A percentile compares a stretch with the other conserved stretches of the same genome.
Evolutionary conservation across 176 grass and related monocot genomes (phyloP).

Genomic region (Zoysia japonica): DNA sequence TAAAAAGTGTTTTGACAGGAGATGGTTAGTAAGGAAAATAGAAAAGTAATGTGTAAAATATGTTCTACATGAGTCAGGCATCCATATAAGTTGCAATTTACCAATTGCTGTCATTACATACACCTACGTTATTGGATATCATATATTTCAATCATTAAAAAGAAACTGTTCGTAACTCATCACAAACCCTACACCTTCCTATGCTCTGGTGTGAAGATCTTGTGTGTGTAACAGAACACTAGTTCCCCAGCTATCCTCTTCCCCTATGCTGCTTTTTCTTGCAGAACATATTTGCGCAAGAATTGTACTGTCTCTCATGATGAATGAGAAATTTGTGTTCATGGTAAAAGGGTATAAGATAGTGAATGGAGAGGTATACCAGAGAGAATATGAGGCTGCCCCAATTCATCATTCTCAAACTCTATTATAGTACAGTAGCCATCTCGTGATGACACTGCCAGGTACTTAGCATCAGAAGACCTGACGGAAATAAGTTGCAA

Average conservation of each 20-base stretch:
- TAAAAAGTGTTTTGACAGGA: neutral
- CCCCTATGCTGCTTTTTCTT: neutral
- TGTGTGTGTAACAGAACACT: neutral
- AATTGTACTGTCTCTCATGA: neutral
- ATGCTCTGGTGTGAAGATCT: neutral
- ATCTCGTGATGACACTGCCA: conserved; percentile 82
- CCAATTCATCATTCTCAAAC: conserved; percentile 83
- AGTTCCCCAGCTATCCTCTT: neutral
- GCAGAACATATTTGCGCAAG: too few relatives aligned
- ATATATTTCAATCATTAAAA: conserved; percentile 13
- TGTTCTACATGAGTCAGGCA: neutral
- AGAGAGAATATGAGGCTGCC: conserved; percentile 47
- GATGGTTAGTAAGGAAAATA: neutral
- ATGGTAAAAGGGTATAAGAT: neutral
- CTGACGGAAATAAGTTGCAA: conserved; percentile 37
- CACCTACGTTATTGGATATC: neutral
- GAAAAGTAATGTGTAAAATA: neutral
- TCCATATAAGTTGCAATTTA: neutral
- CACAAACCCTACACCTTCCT: neutral
- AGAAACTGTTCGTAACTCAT: neutral
- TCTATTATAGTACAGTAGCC: conserved; percentile 94
- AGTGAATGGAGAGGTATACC: conserved; percentile 47
- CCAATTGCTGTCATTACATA: neutral
- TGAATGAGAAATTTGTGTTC: neutral
- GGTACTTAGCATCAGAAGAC: conserved; percentile 85